Percentiles rank a stretch among this genome's conserved stretches.
phyloP scores from a whole-genome alignment of 139 green algal species.

The Closterium sp. region DNA sequence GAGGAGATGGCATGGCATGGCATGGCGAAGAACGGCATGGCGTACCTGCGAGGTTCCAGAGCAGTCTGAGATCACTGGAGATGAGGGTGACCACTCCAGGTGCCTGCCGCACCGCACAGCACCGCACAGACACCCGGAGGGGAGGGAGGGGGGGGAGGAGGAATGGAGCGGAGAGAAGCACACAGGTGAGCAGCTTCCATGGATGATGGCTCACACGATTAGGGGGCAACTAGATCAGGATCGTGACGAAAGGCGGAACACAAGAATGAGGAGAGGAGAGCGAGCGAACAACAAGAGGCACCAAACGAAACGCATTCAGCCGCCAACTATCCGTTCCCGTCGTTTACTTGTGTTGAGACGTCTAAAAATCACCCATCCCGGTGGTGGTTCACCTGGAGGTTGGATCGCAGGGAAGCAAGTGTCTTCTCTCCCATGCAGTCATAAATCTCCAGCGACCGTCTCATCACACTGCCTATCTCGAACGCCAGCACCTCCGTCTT shows the following conservation, averaged over 20 bases:
- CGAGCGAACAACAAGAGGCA: too few species aligned
- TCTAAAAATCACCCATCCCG: too few species aligned
- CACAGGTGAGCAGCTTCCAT: too few species aligned
- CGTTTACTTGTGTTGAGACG: too few species aligned
- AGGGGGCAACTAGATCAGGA: too few species aligned
- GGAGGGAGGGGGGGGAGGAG: not conserved
- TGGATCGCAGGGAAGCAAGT: not conserved
- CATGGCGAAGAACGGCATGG: not conserved
- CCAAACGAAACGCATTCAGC: too few species aligned
- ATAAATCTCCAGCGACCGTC: not conserved
- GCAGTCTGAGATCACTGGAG: slow-evolving; percentile 7
- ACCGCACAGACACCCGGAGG: too few species aligned
- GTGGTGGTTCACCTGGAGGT: not conserved
- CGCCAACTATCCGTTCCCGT: too few species aligned
- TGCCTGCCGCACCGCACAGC: not conserved
- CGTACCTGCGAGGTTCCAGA: not conserved
- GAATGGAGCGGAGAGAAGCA: not conserved
- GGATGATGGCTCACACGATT: too few species aligned
- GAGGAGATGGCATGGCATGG: not conserved
- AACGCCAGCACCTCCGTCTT: not conserved
- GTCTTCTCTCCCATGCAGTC: slow-evolving; percentile 1
- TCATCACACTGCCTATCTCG: slow-evolving; percentile 5
- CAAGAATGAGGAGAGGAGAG: too few species aligned
- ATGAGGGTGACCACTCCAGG: not conserved
- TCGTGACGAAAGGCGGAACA: not conserved